Evolutionary conservation across 306 rosid genomes (phyloP).

Genomic region (Rosa lucieae): DNA sequence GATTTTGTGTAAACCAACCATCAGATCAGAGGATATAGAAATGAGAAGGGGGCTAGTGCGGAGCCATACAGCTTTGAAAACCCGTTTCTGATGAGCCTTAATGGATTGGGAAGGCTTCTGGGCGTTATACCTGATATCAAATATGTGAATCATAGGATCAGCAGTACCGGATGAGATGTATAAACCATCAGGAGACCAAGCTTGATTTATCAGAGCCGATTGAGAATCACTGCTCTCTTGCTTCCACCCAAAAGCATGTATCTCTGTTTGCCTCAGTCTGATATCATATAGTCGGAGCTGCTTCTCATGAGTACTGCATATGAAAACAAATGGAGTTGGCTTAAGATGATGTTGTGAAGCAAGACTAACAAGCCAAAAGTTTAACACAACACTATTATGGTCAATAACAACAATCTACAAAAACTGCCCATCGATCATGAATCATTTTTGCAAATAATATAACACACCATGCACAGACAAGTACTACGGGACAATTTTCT

Average conservation of each 20-base stretch:
- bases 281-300: conserved; percentile 91
- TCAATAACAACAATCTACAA: neutral
- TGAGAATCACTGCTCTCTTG: conserved; percentile 97
- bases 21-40: conserved; percentile 92
- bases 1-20: conserved; percentile 79
- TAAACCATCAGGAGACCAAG: conserved; percentile 98
- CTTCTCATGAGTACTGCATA: conserved; percentile 72
- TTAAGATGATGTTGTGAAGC: neutral
- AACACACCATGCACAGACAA: neutral
- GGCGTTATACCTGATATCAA: conserved; percentile 76
- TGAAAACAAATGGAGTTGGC: conserved; percentile 8
- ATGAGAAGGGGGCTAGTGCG: conserved; percentile 71
- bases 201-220: conserved; percentile 91
- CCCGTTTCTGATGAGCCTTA: conserved; percentile 90
- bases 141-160: conserved; percentile 88
- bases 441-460: neutral
- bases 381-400: neutral
- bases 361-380: neutral
- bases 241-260: conserved; percentile 97
- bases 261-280: conserved; percentile 74
- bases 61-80: conserved; percentile 92
- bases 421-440: neutral
- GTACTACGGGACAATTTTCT: neutral
- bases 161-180: conserved; percentile 83
- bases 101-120: conserved; percentile 80